Conservation (phyloP, 164 flowering plant genomes). For the Liriodendron chinense region DNA sequence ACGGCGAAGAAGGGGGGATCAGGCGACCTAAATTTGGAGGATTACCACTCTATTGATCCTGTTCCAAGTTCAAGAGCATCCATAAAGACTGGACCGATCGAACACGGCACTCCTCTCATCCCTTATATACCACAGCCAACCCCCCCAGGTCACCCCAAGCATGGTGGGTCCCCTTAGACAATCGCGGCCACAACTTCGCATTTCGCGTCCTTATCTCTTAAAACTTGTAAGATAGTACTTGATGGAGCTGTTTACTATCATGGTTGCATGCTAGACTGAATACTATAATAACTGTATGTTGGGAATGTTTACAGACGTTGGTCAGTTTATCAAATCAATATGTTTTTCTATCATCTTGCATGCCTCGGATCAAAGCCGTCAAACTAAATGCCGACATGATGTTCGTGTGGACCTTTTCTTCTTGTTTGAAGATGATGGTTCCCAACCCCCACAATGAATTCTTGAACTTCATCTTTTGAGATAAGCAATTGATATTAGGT, state of each 20-base stretch:
- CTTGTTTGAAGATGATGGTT: too few relatives aligned
- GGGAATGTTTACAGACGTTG: not conserved
- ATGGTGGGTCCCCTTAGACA: slow-evolving; percentile 15
- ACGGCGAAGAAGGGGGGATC: slow-evolving; percentile 7
- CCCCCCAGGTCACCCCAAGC: slow-evolving; percentile 36
- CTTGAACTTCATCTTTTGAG: too few relatives aligned
- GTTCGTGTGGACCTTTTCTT: too few relatives aligned
- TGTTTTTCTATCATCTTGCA: not conserved
- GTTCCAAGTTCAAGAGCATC: slow-evolving; percentile 63
- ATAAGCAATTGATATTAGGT: too few relatives aligned
- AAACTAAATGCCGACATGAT: too few relatives aligned
- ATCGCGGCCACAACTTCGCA: not conserved
- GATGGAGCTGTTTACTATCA: not conserved
- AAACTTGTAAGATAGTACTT: not conserved
- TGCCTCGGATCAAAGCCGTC: not conserved
- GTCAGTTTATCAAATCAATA: too few relatives aligned
- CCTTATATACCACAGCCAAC: slow-evolving; percentile 63
- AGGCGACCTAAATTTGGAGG: slow-evolving; percentile 39
- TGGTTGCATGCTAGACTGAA: not conserved
- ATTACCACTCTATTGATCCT: slow-evolving; percentile 58
- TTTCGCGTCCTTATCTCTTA: not conserved
- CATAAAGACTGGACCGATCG: slow-evolving; percentile 55
- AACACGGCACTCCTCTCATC: slow-evolving; percentile 66
- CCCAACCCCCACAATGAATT: too few relatives aligned
- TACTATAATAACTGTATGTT: not conserved